Percentiles rank a stretch among this genome's conserved stretches.
Evolutionary conservation across 139 green algal species (phyloP).

Genomic region (Micromonas pusilla): DNA sequence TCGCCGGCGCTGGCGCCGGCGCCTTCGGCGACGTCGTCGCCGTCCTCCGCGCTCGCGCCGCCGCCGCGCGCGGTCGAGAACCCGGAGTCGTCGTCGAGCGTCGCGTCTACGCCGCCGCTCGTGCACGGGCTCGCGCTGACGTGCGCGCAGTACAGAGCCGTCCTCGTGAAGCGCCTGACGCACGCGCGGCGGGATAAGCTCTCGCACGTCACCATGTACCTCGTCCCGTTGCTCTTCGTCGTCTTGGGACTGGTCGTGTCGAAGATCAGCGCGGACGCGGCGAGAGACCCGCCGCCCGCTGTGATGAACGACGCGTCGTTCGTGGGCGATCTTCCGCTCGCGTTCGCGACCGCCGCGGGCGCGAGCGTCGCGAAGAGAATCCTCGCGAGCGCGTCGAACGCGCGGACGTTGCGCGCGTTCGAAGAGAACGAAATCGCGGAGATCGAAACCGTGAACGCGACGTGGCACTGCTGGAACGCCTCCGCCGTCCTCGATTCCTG

Average conservation of each 20-base stretch:
- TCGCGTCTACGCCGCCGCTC: background rate
- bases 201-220: background rate
- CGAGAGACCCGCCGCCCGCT: background rate
- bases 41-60: too few relatives aligned
- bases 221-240: slow-evolving; percentile 27
- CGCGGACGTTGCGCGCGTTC: too few relatives aligned
- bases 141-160: background rate
- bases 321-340: background rate
- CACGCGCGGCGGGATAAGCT: slow-evolving; percentile 19
- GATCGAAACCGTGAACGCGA: too few relatives aligned
- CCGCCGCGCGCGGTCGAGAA: background rate
- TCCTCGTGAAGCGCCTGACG: slow-evolving; percentile 28
- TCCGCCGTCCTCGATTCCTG: background rate
- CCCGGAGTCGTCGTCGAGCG: too few relatives aligned
- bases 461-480: background rate
- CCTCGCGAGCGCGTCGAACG: too few relatives aligned
- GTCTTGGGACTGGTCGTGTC: slow-evolving; percentile 18
- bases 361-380: background rate
- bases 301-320: background rate
- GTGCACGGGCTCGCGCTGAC: background rate
- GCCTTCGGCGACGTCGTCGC: too few relatives aligned
- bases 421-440: too few relatives aligned
- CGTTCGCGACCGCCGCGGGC: background rate
- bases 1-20: background rate
- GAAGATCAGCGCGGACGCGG: background rate